Conservation (phyloP, 1,284 basidiomycete genomes). For the Trametes hirsuta region DNA sequence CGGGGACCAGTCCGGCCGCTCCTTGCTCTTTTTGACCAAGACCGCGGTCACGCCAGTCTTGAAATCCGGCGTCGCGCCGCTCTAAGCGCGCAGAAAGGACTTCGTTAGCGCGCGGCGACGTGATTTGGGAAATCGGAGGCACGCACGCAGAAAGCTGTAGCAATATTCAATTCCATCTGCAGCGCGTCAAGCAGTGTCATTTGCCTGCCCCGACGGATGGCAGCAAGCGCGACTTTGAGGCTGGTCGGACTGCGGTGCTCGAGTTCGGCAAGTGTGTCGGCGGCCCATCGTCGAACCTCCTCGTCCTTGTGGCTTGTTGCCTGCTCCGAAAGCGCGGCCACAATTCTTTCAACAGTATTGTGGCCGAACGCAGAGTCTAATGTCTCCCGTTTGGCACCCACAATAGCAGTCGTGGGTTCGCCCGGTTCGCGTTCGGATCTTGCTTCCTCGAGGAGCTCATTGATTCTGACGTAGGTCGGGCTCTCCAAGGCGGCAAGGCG, state of each 20-base stretch:
- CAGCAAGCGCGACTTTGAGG: slow-evolving; percentile 82
- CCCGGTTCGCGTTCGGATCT: slow-evolving; percentile 59
- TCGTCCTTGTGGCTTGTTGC: slow-evolving; percentile 45
- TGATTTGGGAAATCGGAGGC: background rate
- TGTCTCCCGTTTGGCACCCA: slow-evolving; percentile 68
- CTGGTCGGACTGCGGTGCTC: slow-evolving; percentile 85
- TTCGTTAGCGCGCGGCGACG: background rate
- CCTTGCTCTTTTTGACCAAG: slow-evolving; percentile 63
- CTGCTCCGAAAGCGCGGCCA: slow-evolving; percentile 58
- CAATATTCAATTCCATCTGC: slow-evolving; percentile 82
- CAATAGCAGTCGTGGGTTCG: slow-evolving; percentile 60
- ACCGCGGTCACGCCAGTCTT: slow-evolving; percentile 77
- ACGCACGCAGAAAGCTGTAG: slow-evolving; percentile 80
- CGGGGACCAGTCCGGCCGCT: slow-evolving; percentile 71
- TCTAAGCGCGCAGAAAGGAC: slow-evolving; percentile 45
- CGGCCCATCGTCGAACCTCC: slow-evolving; percentile 73
- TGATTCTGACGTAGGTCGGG: slow-evolving; percentile 51
- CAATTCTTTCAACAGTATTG: slow-evolving; percentile 70
- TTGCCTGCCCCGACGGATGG: slow-evolving; percentile 70
- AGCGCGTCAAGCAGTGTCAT: slow-evolving; percentile 70
- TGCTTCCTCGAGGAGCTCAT: slow-evolving; percentile 70
- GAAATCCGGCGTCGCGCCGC: slow-evolving; percentile 82
- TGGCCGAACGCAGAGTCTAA: slow-evolving; percentile 82
- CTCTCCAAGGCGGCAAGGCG: slow-evolving; percentile 63
- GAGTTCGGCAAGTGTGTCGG: slow-evolving; percentile 64